Evolutionary conservation across 2,329 filamentous ascomycete genomes (phyloP).

Genomic region (Paracamarosporium sp.): DNA sequence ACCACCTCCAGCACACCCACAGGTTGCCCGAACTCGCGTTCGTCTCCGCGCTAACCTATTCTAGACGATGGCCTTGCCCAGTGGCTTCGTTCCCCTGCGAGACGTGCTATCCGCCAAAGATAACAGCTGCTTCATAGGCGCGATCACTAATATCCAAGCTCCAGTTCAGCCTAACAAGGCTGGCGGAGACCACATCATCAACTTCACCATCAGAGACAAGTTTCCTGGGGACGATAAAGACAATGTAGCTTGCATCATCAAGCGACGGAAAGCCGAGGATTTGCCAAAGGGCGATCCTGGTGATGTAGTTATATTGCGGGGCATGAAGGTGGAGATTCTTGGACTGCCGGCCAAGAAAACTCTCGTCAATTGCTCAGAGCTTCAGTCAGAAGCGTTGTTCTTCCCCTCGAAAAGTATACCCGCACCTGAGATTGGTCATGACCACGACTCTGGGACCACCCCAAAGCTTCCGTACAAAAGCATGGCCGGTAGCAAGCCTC

Average conservation of each 20-base stretch:
- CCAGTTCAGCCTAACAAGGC: slow-evolving; percentile 54
- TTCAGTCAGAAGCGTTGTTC: slow-evolving; percentile 2
- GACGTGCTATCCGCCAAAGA: slow-evolving; percentile 22
- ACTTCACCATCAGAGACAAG: slow-evolving; percentile 50
- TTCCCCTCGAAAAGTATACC: slow-evolving; percentile 12
- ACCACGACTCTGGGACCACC: slow-evolving; percentile 21
- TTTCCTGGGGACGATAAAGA: slow-evolving; percentile 24
- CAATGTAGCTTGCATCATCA: slow-evolving; percentile 18
- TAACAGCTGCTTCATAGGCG: slow-evolving; percentile 68
- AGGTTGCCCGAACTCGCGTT: not conserved
- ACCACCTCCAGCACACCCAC: not conserved
- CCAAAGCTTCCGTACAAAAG: slow-evolving; percentile 17
- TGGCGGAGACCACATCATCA: slow-evolving; percentile 57
- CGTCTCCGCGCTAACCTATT: not conserved
- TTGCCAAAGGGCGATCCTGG: slow-evolving; percentile 44
- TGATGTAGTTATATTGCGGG: slow-evolving; percentile 1
- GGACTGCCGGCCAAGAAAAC: not conserved
- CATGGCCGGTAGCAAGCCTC: slow-evolving; percentile 9
- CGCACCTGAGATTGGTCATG: not conserved
- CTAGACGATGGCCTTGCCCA: slow-evolving; percentile 1
- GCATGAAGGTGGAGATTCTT: slow-evolving; percentile 4
- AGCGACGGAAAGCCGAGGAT: slow-evolving; percentile 17
- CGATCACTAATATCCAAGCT: slow-evolving; percentile 70
- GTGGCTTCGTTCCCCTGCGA: not conserved
- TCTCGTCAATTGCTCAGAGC: not conserved